phyloP scores from a whole-genome alignment of 306 rosid species.

The Casuarina cunninghamiana region DNA sequence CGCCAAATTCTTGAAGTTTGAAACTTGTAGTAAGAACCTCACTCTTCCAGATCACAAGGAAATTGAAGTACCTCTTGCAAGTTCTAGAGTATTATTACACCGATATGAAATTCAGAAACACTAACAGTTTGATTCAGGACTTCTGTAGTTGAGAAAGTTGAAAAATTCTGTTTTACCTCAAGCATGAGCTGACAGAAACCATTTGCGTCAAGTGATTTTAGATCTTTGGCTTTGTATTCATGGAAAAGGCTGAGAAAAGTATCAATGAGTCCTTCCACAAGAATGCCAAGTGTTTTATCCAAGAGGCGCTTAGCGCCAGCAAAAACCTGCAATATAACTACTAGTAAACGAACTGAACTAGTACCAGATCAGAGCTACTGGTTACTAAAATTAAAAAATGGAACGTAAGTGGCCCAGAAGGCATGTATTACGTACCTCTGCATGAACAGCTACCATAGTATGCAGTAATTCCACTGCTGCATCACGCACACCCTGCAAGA shows the following conservation, averaged over 20 bases:
- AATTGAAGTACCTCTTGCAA: background rate
- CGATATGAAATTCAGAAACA: conserved; percentile 11
- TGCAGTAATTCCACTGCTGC: conserved; percentile 95
- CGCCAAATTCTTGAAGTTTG: background rate
- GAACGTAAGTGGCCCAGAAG: conserved; percentile 17
- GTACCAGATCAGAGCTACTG: background rate
- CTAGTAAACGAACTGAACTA: conserved; percentile 20
- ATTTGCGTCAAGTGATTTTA: conserved; percentile 73
- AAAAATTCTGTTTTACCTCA: conserved; percentile 60
- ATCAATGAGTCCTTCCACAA: conserved; percentile 95
- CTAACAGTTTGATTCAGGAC: conserved; percentile 5
- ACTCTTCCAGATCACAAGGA: background rate
- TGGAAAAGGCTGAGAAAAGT: conserved; percentile 88
- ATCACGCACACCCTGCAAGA: conserved; percentile 90
- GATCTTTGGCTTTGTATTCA: conserved; percentile 69
- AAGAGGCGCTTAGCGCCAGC: conserved; percentile 90
- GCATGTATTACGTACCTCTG: conserved; percentile 69
- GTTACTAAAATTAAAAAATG: background rate
- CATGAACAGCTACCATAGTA: conserved; percentile 93
- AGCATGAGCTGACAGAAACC: conserved; percentile 99
- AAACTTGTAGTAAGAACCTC: conserved; percentile 2
- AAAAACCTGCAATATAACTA: conserved; percentile 64
- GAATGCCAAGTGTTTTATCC: conserved; percentile 97
- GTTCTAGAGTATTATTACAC: background rate
- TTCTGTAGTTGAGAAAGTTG: background rate